These are phyloP conservation scores for Gossypium arboreum DNA, from an alignment of 345 rosid genomes.

Conservation along the genomic window DNA sequence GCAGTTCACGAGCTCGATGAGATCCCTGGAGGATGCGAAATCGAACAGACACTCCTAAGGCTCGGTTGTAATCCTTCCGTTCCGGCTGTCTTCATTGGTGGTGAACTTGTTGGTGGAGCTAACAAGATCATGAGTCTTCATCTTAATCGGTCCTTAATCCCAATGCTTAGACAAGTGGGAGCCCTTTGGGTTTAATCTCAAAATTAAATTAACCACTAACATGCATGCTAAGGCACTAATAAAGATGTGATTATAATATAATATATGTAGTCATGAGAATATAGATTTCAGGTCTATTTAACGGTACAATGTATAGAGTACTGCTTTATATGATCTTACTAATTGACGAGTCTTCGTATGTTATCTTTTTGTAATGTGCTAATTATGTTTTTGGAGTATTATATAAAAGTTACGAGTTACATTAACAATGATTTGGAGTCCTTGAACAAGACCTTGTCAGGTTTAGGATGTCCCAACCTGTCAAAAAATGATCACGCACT, in stretches of 20 bases:
- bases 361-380: neutral
- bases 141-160: conserved; percentile 68
- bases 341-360: neutral
- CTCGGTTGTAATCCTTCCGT: conserved; percentile 63
- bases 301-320: neutral
- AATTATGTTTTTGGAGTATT: no score
- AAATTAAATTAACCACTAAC: neutral
- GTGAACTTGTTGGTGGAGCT: conserved; percentile 81
- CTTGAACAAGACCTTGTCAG: no score
- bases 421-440: no score
- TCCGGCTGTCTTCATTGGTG: conserved; percentile 79
- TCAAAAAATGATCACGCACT: no score
- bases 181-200: conserved; percentile 76
- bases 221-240: conserved; percentile 14
- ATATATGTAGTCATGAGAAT: neutral
- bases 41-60: conserved; percentile 72
- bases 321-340: neutral
- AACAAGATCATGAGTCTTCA: conserved; percentile 84
- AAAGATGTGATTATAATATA: conserved; percentile 14
- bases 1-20: conserved; percentile 68
- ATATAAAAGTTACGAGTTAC: no score
- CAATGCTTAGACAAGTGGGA: conserved; percentile 72
- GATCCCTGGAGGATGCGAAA: conserved; percentile 57
- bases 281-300: neutral
- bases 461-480: no score